A percentile compares a stretch with the other conserved stretches of the same genome.
Conservation (phyloP, 2,329 filamentous ascomycete genomes). For the Xylaria sp. region DNA sequence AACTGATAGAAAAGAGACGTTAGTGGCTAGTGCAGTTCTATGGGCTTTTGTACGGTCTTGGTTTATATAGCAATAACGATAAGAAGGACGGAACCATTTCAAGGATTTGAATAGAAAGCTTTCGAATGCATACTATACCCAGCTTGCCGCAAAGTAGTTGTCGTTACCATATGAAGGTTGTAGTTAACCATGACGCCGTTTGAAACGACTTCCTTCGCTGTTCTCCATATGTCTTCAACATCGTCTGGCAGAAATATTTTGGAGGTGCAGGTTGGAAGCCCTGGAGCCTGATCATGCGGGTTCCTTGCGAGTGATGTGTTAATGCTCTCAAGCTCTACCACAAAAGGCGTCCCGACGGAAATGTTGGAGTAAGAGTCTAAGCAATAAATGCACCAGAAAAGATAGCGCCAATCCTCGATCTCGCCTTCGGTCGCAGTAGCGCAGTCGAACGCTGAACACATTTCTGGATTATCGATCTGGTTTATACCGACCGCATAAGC, state of each 20-base stretch:
- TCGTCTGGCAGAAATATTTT: constrained; percentile 45
- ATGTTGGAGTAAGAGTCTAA: constrained; percentile 53
- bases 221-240: constrained; percentile 43
- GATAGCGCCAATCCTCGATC: constrained; percentile 50
- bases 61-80: background rate
- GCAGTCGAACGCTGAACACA: constrained; percentile 44
- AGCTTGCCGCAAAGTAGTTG: constrained; percentile 45
- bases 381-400: constrained; percentile 53
- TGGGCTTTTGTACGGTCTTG: background rate
- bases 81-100: too few relatives aligned
- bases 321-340: constrained; percentile 47
- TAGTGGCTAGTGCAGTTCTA: constrained; percentile 1
- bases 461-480: constrained; percentile 49
- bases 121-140: constrained; percentile 38
- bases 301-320: constrained; percentile 45
- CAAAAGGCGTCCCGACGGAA: constrained; percentile 44
- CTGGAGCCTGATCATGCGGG: constrained; percentile 26
- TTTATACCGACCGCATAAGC: constrained; percentile 51
- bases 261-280: constrained; percentile 13
- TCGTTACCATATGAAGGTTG: constrained; percentile 48
- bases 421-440: constrained; percentile 44
- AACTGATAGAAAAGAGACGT: constrained; percentile 15
- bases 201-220: constrained; percentile 40
- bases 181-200: constrained; percentile 38
- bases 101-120: background rate